Conservation (phyloP, 2,329 filamentous ascomycete genomes). For the Tympanopsis confertula region DNA sequence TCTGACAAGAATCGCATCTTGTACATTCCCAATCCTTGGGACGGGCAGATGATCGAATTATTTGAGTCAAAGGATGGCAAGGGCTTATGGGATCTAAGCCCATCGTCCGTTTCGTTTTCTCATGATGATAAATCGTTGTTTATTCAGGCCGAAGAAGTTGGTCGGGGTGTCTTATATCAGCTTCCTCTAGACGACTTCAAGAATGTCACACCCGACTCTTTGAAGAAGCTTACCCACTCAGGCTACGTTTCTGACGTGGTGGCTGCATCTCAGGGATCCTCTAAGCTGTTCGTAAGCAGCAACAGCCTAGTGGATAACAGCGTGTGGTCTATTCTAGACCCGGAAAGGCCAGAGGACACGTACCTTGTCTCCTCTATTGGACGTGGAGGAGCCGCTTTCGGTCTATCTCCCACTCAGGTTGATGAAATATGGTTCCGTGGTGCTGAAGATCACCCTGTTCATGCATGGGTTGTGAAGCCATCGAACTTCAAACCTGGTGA, state of each 20-base stretch:
- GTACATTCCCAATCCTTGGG: slow-evolving; percentile 26
- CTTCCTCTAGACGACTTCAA: slow-evolving; percentile 15
- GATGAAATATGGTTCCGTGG: slow-evolving; percentile 31
- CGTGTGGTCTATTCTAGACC: slow-evolving; percentile 25
- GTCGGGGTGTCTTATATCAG: slow-evolving; percentile 27
- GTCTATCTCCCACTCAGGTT: slow-evolving; percentile 25
- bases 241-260: slow-evolving; percentile 26
- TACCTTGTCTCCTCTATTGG: slow-evolving; percentile 23
- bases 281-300: slow-evolving; percentile 25
- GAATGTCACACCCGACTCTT: slow-evolving; percentile 13
- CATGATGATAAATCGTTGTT: slow-evolving; percentile 25
- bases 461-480: slow-evolving; percentile 12
- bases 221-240: slow-evolving; percentile 22
- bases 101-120: slow-evolving; percentile 24
- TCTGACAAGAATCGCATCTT: slow-evolving; percentile 31
- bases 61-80: slow-evolving; percentile 21
- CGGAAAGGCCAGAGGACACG: slow-evolving; percentile 13
- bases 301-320: slow-evolving; percentile 30
- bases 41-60: slow-evolving; percentile 18
- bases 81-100: slow-evolving; percentile 27
- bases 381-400: slow-evolving; percentile 21
- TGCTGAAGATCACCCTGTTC: slow-evolving; percentile 26
- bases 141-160: slow-evolving; percentile 25
- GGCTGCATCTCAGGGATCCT: slow-evolving; percentile 17
- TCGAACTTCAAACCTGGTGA: slow-evolving; percentile 7